Conservation (phyloP, 352 stramenopile species). For the Stephanocyclus meneghinianus region DNA sequence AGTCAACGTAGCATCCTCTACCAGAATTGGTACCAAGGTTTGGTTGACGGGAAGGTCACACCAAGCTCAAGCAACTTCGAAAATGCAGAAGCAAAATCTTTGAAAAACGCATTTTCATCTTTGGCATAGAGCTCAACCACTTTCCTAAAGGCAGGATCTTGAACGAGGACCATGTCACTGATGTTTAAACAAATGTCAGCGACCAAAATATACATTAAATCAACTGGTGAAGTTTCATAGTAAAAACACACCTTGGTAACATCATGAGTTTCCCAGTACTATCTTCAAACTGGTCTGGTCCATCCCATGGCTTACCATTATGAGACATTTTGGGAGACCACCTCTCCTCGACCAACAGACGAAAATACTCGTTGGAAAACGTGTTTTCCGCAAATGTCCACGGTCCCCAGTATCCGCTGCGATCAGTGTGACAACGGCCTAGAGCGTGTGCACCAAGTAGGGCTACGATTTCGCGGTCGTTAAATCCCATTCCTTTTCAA, state of each 20-base stretch:
- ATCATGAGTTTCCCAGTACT: constrained; percentile 94
- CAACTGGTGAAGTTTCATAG: neutral
- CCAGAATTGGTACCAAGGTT: constrained; percentile 78
- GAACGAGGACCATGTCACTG: constrained; percentile 93
- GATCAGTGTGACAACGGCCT: constrained; percentile 92
- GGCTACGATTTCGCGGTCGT: constrained; percentile 94
- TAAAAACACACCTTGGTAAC: constrained; percentile 80
- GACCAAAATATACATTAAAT: constrained; percentile 2
- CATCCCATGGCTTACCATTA: constrained; percentile 90
- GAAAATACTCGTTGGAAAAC: constrained; percentile 98
- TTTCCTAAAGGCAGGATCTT: constrained; percentile 93
- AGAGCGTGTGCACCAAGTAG: constrained; percentile 94
- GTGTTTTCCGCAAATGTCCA: constrained; percentile 89
- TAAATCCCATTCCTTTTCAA: constrained; percentile 51
- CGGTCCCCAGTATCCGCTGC: constrained; percentile 89
- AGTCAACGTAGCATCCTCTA: constrained; percentile 2
- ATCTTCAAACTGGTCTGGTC: constrained; percentile 90
- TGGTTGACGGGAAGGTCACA: constrained; percentile 57
- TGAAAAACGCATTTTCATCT: constrained; percentile 96
- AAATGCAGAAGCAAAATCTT: constrained; percentile 95
- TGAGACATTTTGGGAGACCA: constrained; percentile 90
- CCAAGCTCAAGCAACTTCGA: constrained; percentile 86
- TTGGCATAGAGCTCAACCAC: constrained; percentile 96
- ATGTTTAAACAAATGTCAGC: neutral
- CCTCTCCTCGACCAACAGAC: constrained; percentile 90